Percentiles rank a stretch among this genome's conserved stretches.
Evolutionary conservation across 805 yeast genomes (phyloP).

Genomic region (Suhomyces sp.): DNA sequence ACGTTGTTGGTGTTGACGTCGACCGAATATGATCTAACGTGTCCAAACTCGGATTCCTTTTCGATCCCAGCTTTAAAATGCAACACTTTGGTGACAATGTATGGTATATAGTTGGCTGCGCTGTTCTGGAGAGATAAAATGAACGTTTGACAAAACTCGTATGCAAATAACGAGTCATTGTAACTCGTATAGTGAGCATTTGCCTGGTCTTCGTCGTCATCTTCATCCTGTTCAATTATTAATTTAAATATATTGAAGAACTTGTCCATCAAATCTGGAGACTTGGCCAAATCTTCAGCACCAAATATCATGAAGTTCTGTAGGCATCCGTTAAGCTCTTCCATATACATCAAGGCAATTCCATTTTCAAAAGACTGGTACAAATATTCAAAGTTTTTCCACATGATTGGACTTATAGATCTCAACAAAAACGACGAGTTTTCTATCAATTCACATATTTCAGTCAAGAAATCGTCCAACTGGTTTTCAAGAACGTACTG

Average conservation of each 20-base stretch:
- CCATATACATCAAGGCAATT: conserved; percentile 63
- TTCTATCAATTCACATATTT: conserved; percentile 67
- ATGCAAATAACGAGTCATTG: conserved; percentile 56
- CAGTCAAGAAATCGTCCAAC: conserved; percentile 71
- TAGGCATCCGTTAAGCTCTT: conserved; percentile 71
- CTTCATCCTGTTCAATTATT: conserved; percentile 46
- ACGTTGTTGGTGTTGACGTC: conserved; percentile 56
- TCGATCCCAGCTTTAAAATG: conserved; percentile 28
- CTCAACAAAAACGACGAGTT: conserved; percentile 41
- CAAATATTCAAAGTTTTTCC: conserved; percentile 64
- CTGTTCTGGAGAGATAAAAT: conserved; percentile 54
- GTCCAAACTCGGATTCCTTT: conserved; percentile 25
- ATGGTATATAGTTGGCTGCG: conserved; percentile 45
- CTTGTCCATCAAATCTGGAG: conserved; percentile 46
- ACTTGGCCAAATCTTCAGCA: conserved; percentile 37
- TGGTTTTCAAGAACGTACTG: conserved; percentile 62
- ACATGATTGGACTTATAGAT: conserved; percentile 58
- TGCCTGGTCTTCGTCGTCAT: conserved; percentile 3
- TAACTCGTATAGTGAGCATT: conserved; percentile 32
- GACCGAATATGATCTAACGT: conserved; percentile 33
- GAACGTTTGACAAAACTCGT: conserved; percentile 63
- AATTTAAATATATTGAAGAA: conserved; percentile 50
- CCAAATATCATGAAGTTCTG: conserved; percentile 66
- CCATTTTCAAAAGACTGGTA: conserved; percentile 32
- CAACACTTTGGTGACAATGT: conserved; percentile 44